Conservation (phyloP, 768 basidiomycete species). For the Termitomyces bulborhizus region DNA sequence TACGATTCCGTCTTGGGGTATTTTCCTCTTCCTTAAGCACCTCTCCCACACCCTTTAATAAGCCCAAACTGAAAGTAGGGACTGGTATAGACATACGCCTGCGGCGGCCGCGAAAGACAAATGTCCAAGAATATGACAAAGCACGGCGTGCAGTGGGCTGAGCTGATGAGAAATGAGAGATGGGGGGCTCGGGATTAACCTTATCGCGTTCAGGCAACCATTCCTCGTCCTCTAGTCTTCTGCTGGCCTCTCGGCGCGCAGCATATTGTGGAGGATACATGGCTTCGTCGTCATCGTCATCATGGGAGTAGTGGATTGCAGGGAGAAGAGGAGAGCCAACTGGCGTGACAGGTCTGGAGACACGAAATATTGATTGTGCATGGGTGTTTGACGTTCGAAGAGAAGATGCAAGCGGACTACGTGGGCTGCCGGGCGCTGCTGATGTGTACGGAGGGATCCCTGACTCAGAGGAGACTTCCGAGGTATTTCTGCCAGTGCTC, state of each 20-base stretch:
- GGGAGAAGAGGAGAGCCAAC: slow-evolving; percentile 30
- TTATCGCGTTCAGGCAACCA: slow-evolving; percentile 25
- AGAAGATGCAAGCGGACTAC: slow-evolving; percentile 24
- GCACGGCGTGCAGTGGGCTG: slow-evolving; percentile 17
- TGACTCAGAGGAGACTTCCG: slow-evolving; percentile 26
- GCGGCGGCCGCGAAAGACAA: slow-evolving; percentile 47
- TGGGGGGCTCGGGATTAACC: slow-evolving; percentile 13
- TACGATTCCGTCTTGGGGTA: slow-evolving; percentile 20
- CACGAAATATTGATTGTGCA: slow-evolving; percentile 32
- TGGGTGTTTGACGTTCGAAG: slow-evolving; percentile 32
- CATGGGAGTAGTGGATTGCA: slow-evolving; percentile 25
- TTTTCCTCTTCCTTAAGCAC: slow-evolving; percentile 10
- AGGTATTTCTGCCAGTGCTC: slow-evolving; percentile 19
- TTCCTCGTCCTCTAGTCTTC: slow-evolving; percentile 27
- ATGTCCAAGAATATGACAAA: slow-evolving; percentile 45
- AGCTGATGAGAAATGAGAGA: slow-evolving; percentile 31
- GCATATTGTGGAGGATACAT: slow-evolving; percentile 48
- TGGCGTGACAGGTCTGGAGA: slow-evolving; percentile 37
- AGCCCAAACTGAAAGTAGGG: slow-evolving; percentile 24
- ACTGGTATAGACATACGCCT: slow-evolving; percentile 45
- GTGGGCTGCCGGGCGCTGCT: slow-evolving; percentile 32
- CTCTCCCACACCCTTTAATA: slow-evolving; percentile 14
- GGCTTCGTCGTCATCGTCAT: slow-evolving; percentile 48
- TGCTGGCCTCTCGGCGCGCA: slow-evolving; percentile 28
- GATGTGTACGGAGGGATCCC: slow-evolving; percentile 34